These are phyloP conservation scores for Aspergillus alliaceus DNA, from an alignment of 2,329 filamentous ascomycete genomes.

Conservation along the genomic window DNA sequence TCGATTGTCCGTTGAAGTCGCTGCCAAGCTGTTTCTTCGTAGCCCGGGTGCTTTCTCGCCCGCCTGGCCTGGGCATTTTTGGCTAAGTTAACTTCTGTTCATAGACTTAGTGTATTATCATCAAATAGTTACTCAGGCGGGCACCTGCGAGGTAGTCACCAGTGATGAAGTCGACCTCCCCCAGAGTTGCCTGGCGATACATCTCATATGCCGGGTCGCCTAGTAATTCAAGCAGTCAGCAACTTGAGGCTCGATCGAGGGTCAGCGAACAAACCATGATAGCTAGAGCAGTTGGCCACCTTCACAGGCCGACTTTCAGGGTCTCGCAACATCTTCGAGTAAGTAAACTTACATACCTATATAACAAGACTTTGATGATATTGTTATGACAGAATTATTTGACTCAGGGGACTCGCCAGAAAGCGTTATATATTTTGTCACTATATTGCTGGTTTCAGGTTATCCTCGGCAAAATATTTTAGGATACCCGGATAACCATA, in stretches of 20 bases:
- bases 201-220: constrained; percentile 39
- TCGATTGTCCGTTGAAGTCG: constrained; percentile 49
- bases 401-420: too few species aligned
- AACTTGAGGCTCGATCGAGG: neutral
- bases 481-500: neutral
- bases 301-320: constrained; percentile 24
- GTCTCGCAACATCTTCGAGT: neutral
- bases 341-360: neutral
- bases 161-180: constrained; percentile 53
- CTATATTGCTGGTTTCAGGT: neutral
- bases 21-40: constrained; percentile 51
- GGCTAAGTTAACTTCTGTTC: constrained; percentile 46
- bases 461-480: neutral
- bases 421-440: neutral
- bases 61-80: constrained; percentile 46
- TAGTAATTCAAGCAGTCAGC: neutral
- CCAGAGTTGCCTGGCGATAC: constrained; percentile 36
- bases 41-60: constrained; percentile 44
- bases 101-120: neutral
- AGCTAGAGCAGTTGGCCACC: constrained; percentile 38
- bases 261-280: constrained; percentile 16
- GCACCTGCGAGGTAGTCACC: constrained; percentile 54
- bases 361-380: neutral
- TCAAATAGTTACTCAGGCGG: constrained; percentile 5
- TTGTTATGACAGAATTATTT: neutral